Base-by-base conservation (phyloP, 352 stramenopile genomes). In the Phytopythium kandeliae region DNA sequence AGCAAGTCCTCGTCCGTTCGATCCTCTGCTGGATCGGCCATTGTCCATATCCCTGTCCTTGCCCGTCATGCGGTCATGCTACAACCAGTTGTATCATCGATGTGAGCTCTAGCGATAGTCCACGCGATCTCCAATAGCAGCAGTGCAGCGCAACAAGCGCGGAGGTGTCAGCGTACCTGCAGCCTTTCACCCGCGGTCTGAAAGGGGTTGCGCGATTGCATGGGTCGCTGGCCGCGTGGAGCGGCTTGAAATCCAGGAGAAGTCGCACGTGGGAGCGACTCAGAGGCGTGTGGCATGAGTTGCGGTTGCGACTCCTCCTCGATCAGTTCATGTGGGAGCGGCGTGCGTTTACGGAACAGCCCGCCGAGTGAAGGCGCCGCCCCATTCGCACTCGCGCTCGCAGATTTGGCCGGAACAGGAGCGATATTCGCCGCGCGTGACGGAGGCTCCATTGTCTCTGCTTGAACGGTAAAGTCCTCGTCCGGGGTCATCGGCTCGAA, bases 151-250 rank as follows among this genome's bases (percentile, higher is more conserved):
- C n/a, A n/a, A n/a, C n/a, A n/a, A n/a, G n/a, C n/a, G n/a, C n/a
- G n/a, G n/a, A n/a, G n/a, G n/a, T n/a, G 25, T 44, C 10, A 13
- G 28, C 41, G 4, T 28, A 89, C 78, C 58, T 85, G 69, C 4
- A 93, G 65, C 49, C 72, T 79, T 50, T 91, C 71, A 2, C 69
- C 64, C 37, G 82, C 82, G 10, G 82, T 93, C 35, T 81, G 65
- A 54, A 93, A 93, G 2, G 79, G 71, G 45, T 82, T 90, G 11
- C 55, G 36, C 11, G 19, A 54, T 13, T 45, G 28, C 17, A 25
- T 21, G 4, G 51, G 50, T 22, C 34, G 57, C 49, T 72, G 66
- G 24, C 51, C 51, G 2, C 24, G 48, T 38, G 62, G 60, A 16
- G 52, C 35, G 13, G 31, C 31, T 31, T 53, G 53, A 33, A 59